Base-by-base conservation (phyloP, 495 filamentous ascomycete species). In the Apiosordaria backusii region DNA sequence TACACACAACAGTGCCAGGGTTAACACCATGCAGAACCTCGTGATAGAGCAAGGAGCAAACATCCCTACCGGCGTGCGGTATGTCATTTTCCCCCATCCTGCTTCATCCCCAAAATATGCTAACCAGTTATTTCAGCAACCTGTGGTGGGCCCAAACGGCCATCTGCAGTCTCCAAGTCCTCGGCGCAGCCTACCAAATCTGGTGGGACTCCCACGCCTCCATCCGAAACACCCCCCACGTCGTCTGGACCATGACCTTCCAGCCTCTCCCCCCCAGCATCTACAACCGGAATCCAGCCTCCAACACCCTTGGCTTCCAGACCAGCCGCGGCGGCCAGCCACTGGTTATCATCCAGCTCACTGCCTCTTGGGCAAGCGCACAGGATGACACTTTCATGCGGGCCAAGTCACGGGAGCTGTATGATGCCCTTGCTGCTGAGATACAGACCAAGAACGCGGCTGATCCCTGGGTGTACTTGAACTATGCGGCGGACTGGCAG, bases 401-500 rank as follows among this genome's bases (percentile, higher is more conserved):
- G 69, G 68, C 53, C 63, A 71, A 45, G 23, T 60, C 50, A 61
- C 1, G 59, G 65, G 16, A 54, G 53, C 22, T 25, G 65, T 9
- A 45, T 66, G 35, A 40, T 53, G 1, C 64, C 35, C 2, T 50
- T 68, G 1, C 63, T 53, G 23, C 35, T 7, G 4, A 45, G 24
- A 27, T 70, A 5, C 62, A 62, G 40, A n/a, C 13, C 15, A 71
- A 73, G n/a, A 62, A 68, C 35, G 57, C 78, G 74, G 4, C 54
- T 70, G 5, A 59, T 63, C 10, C 55, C 70, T 58, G 69, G 62
- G 18, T 82, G 66, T 45, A 62, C 68, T 19, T 80, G 15, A 82
- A 82, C 65, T 78, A 86, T 68, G 80, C 71, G 75, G 53, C 29
- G 26, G 7, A 70, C 50, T 9, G 83, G 84, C 71, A 67, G 79